Base-by-base conservation (phyloP, 148 eudicot species). In the Chenopodium album region DNA sequence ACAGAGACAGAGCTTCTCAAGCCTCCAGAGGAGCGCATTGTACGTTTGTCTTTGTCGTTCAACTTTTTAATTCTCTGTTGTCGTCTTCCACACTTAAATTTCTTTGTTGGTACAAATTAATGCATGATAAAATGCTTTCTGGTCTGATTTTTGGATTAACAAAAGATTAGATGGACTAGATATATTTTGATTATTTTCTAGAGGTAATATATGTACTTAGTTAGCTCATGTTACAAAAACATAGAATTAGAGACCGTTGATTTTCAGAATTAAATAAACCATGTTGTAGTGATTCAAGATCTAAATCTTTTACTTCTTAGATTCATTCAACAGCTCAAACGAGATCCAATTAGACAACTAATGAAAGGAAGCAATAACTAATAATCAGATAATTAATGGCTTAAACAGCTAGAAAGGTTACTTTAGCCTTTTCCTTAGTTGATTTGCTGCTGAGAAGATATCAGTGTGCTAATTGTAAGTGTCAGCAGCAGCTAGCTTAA, bases 21-120 rank as follows among this genome's bases (percentile, higher is more conserved):
- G 85, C 98, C 95, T 46, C 95, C 91, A 17, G 98, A 96, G 85
- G 92, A 94, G 74, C 98, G 88, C 60, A 91, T 96, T 54, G 99
- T 96, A 80, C 63, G 88, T 75, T 41, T 69, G 69, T 86, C 81
- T 64, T 78, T 79, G 64, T 85, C 85, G 4, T 78, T 29, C 20
- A 31, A 46, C 48, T 4, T 31, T 10, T 34, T 8, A 7, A 20
- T 17, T 20, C 10, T 56, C 62, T 56, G 62, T 4, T 19, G 17
- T 76, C 46, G 5, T 56, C 71, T 80, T 23, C 16, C 47, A 34
- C 34, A 14, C 32, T 12, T 34, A 4, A 7, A 19, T 69, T 56
- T 37, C 48, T 28, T 34, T 26, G 79, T 16, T 72, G 76, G 16
- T 72, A 47, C 26, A 16, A 19, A 26, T 78, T 41, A 59, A 2